Conservation (phyloP, 2,329 filamentous ascomycete species). For the Penicillium psychrosexuale region DNA sequence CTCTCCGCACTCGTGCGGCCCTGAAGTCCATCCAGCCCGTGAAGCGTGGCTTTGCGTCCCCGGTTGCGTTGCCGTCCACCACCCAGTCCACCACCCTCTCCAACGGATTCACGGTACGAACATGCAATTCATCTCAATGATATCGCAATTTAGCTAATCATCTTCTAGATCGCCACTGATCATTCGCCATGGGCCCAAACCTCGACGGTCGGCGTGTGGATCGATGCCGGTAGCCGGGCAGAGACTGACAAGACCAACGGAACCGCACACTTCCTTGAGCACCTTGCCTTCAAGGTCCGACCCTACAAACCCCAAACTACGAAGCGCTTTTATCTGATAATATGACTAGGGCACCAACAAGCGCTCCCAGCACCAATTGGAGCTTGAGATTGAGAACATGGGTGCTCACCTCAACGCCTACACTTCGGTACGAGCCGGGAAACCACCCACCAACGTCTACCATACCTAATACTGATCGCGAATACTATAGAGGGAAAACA, state of each 20-base stretch:
- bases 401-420: constrained; percentile 98
- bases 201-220: constrained; percentile 97
- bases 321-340: constrained; percentile 12
- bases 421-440: constrained; percentile 73
- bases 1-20: constrained; percentile 82
- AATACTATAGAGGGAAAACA: constrained; percentile 80
- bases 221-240: constrained; percentile 95
- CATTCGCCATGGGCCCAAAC: constrained; percentile 98
- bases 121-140: constrained; percentile 15
- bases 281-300: constrained; percentile 96
- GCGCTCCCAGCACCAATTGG: constrained; percentile 93
- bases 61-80: constrained; percentile 68
- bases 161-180: constrained; percentile 83
- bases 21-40: constrained; percentile 73
- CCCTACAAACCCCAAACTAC: background rate
- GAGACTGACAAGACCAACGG: constrained; percentile 99
- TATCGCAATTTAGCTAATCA: constrained; percentile 30
- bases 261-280: constrained; percentile 98
- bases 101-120: constrained; percentile 89
- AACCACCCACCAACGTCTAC: constrained; percentile 10
- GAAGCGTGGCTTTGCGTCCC: constrained; percentile 85
- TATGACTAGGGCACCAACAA: constrained; percentile 72
- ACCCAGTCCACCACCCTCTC: constrained; percentile 94
- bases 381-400: constrained; percentile 99
- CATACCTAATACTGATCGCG: constrained; percentile 26